Conservation (phyloP, 495 filamentous ascomycete species). For the Penicillium silybi region DNA sequence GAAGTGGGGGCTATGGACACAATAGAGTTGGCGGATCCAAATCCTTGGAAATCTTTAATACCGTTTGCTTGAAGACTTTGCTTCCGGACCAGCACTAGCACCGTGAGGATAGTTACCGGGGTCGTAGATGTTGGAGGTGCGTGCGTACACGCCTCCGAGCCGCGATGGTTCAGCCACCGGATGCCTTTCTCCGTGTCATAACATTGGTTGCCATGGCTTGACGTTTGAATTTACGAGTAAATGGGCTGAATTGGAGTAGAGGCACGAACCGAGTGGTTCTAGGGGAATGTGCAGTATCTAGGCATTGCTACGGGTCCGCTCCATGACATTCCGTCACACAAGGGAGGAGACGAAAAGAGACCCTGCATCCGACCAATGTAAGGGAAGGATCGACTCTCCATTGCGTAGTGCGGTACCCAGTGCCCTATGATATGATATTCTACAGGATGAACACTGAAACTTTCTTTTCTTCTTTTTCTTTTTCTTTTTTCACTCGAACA, state of each 20-base stretch:
- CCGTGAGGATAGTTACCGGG: no score
- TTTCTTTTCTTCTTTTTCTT: no score
- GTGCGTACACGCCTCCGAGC: background rate
- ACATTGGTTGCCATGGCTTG: background rate
- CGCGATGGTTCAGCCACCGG: no score
- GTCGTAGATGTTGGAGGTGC: no score
- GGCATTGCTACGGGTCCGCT: background rate
- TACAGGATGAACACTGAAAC: no score
- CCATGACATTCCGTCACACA: background rate
- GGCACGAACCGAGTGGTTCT: background rate
- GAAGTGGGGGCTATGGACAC: constrained; percentile 3
- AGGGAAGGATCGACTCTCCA: background rate
- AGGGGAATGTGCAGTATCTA: background rate
- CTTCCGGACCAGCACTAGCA: background rate
- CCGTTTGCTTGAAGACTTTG: background rate
- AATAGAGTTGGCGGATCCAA: constrained; percentile 25
- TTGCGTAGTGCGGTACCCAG: no score
- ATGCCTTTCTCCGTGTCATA: background rate
- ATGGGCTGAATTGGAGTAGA: no score
- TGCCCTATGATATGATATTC: no score
- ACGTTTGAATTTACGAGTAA: no score
- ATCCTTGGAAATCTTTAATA: constrained; percentile 14
- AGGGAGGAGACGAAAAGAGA: constrained; percentile 2
- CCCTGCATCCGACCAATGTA: constrained; percentile 2
- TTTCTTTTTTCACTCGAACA: no score